Evolutionary conservation across 306 rosid species (phyloP).

Genomic region (Gynostemma pentaphyllum): DNA sequence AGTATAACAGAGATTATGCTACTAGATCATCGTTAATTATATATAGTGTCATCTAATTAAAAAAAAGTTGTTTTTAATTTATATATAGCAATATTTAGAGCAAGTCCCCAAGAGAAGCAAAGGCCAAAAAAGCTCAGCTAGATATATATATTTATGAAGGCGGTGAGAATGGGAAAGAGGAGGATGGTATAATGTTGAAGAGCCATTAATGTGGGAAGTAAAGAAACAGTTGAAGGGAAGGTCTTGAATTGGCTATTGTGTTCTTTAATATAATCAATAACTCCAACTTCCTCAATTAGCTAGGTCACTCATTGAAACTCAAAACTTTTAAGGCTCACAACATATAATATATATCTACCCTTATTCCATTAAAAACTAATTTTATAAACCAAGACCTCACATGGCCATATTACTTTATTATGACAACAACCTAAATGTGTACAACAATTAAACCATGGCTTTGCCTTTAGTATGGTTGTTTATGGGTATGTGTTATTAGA

Average conservation of each 20-base stretch:
- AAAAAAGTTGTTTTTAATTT: background rate
- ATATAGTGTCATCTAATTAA: too few species aligned
- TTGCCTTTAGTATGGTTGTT: background rate
- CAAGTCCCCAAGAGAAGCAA: background rate
- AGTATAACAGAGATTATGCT: too few species aligned
- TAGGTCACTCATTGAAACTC: conserved; percentile 5
- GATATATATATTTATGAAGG: conserved; percentile 2
- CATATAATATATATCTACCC: background rate
- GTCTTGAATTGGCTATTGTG: conserved; percentile 8
- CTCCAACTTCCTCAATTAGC: conserved; percentile 12
- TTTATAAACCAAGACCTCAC: background rate
- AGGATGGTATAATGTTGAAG: conserved; percentile 8
- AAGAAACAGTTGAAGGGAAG: conserved; percentile 9
- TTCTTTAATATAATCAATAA: conserved; percentile 5
- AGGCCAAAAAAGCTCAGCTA: background rate
- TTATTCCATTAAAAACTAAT: background rate
- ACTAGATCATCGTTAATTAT: too few species aligned
- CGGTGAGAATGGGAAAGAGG: conserved; percentile 11
- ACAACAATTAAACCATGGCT: background rate
- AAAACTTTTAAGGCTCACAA: background rate
- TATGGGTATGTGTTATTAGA: too few species aligned
- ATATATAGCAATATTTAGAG: background rate
- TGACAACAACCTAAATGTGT: background rate
- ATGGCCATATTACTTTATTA: background rate
- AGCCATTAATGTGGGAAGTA: conserved; percentile 9